phyloP scores from a whole-genome alignment of 257 asterid genomes.

The Leonotis leonurus region DNA sequence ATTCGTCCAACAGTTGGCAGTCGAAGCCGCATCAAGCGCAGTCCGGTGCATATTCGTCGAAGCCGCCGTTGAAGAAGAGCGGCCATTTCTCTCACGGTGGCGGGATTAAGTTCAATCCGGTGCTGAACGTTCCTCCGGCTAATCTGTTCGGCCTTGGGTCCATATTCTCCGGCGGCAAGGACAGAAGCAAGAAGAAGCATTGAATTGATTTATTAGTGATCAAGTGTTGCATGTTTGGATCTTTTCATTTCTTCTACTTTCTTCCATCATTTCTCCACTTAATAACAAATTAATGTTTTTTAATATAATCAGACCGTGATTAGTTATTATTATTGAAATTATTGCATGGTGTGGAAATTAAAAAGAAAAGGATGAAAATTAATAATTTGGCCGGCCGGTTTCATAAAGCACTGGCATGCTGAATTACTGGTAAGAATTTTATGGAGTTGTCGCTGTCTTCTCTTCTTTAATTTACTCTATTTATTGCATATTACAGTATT shows the following conservation, averaged over 20 bases:
- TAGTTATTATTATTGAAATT: slow-evolving; percentile 3
- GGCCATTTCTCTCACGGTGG: slow-evolving; percentile 28
- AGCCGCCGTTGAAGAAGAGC: slow-evolving; percentile 79
- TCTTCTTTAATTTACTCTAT: not conserved
- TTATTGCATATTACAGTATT: not conserved
- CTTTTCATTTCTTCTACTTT: not conserved
- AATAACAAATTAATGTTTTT: not conserved
- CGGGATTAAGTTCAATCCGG: slow-evolving; percentile 57
- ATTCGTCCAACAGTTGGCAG: slow-evolving; percentile 12
- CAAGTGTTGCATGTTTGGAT: too few relatives aligned
- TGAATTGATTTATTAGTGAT: too few relatives aligned
- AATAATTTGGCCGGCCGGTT: not conserved
- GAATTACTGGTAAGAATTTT: slow-evolving; percentile 10
- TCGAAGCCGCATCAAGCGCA: slow-evolving; percentile 28
- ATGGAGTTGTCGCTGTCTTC: slow-evolving; percentile 4
- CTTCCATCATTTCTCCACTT: slow-evolving; percentile 3
- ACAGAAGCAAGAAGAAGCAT: slow-evolving; percentile 58
- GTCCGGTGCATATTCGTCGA: slow-evolving; percentile 19
- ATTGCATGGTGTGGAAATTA: slow-evolving; percentile 8
- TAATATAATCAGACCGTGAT: slow-evolving; percentile 2
- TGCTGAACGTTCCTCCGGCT: slow-evolving; percentile 62
- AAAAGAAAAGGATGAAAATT: not conserved
- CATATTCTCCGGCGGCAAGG: slow-evolving; percentile 57
- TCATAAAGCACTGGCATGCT: slow-evolving; percentile 11
- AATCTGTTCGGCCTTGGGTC: slow-evolving; percentile 63